Conservation (phyloP, 306 rosid genomes). For the Citrullus amarus region DNA sequence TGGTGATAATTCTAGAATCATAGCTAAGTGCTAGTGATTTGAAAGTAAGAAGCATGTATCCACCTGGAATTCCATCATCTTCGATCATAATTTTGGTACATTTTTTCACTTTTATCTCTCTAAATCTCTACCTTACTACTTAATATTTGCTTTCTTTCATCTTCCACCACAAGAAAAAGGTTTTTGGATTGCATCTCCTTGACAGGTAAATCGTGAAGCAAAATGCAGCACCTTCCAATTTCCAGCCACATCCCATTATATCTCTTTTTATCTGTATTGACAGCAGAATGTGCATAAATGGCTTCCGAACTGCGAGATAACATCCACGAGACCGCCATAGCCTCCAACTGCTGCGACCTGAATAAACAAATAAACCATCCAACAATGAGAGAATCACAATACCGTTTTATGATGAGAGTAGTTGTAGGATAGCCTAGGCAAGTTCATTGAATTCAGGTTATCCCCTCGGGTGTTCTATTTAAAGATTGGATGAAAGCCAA, state of each 20-base stretch:
- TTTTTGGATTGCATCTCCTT: neutral
- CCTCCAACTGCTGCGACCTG: conserved; percentile 93
- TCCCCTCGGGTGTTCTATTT: neutral
- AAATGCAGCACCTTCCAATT: neutral
- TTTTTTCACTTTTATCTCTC: too few relatives aligned
- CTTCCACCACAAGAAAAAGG: neutral
- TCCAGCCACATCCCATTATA: neutral
- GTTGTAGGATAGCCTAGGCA: neutral
- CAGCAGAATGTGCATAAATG: conserved; percentile 78
- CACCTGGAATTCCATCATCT: too few relatives aligned
- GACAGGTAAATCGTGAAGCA: neutral
- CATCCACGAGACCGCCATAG: conserved; percentile 76
- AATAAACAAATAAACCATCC: conserved; percentile 7
- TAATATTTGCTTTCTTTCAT: too few relatives aligned
- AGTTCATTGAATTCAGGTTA: neutral
- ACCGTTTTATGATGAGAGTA: neutral
- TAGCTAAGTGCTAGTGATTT: too few relatives aligned
- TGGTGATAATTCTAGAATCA: too few relatives aligned
- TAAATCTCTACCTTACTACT: too few relatives aligned
- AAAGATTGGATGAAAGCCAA: neutral
- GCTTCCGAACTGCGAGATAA: conserved; percentile 86
- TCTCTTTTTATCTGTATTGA: conserved; percentile 20
- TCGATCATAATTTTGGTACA: too few relatives aligned
- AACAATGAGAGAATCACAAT: neutral
- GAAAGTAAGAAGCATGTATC: too few relatives aligned